A percentile compares a stretch with the other conserved stretches of the same genome.
phyloP scores from a whole-genome alignment of 176 grass and related monocot genomes.

The Bothriochloa decipiens region DNA sequence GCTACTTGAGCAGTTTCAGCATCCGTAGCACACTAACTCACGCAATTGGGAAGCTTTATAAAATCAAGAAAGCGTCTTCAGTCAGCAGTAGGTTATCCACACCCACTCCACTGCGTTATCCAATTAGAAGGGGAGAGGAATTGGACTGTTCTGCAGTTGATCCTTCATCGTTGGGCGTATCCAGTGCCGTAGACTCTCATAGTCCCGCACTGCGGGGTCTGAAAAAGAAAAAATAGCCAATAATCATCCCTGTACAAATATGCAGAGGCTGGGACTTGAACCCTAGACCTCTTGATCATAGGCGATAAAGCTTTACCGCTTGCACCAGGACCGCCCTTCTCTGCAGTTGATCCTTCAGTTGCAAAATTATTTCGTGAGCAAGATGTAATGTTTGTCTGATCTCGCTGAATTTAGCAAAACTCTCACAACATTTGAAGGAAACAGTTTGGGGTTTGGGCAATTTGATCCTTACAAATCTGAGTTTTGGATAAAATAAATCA shows the following conservation, averaged over 20 bases:
- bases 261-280: too few species aligned
- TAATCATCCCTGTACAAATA: too few species aligned
- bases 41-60: not conserved
- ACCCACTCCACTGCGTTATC: not conserved
- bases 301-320: too few species aligned
- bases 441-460: not conserved
- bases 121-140: not conserved
- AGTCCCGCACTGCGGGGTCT: too few species aligned
- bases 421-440: not conserved
- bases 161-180: too few species aligned
- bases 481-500: not conserved
- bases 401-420: not conserved
- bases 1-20: not conserved
- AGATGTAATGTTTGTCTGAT: not conserved
- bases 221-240: too few species aligned
- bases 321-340: too few species aligned
- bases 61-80: not conserved
- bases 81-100: not conserved
- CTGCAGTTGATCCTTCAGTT: not conserved
- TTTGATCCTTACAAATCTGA: not conserved
- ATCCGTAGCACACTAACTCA: not conserved
- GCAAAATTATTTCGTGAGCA: not conserved
- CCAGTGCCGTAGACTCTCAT: too few species aligned
- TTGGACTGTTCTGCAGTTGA: not conserved
- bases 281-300: too few species aligned